phyloP scores from a whole-genome alignment of 2,329 filamentous ascomycete species.

The Polychaeton citri region DNA sequence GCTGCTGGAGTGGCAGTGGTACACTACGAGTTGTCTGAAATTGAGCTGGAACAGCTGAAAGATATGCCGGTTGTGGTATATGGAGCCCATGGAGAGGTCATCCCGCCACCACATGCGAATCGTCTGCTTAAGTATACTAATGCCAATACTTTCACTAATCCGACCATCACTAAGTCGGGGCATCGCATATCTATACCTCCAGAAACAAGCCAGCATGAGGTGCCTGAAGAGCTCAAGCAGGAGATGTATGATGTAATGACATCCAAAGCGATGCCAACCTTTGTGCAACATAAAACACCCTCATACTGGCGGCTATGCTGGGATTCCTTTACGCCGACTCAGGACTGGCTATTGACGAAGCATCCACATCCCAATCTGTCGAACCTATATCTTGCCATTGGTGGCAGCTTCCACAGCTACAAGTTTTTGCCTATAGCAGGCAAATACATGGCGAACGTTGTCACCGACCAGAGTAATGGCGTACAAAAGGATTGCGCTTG shows the following conservation, averaged over 20 bases:
- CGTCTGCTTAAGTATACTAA: slow-evolving; percentile 48
- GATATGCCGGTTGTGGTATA: slow-evolving; percentile 41
- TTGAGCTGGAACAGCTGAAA: slow-evolving; percentile 36
- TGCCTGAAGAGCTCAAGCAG: slow-evolving; percentile 28
- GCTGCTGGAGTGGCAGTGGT: slow-evolving; percentile 48
- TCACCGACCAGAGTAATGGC: slow-evolving; percentile 23
- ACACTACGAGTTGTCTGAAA: slow-evolving; percentile 39
- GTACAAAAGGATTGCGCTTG: slow-evolving; percentile 22
- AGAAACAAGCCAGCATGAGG: slow-evolving; percentile 29
- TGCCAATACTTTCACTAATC: slow-evolving; percentile 46
- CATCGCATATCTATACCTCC: slow-evolving; percentile 41
- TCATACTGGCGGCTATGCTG: slow-evolving; percentile 38
- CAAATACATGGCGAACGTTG: slow-evolving; percentile 39
- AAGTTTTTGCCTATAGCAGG: slow-evolving; percentile 51
- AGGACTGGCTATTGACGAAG: slow-evolving; percentile 46
- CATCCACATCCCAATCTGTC: slow-evolving; percentile 35
- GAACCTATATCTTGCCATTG: slow-evolving; percentile 47
- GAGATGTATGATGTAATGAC: slow-evolving; percentile 22
- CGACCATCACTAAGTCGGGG: slow-evolving; percentile 32
- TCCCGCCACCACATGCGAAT: slow-evolving; percentile 35
- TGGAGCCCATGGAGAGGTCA: slow-evolving; percentile 32
- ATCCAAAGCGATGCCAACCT: slow-evolving; percentile 18
- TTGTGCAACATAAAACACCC: slow-evolving; percentile 20
- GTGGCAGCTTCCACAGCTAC: slow-evolving; percentile 52
- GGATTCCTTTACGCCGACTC: slow-evolving; percentile 48